These are phyloP conservation scores for Rhizopogon vesiculosus DNA, from an alignment of 768 basidiomycete species.

Conservation along the genomic window DNA sequence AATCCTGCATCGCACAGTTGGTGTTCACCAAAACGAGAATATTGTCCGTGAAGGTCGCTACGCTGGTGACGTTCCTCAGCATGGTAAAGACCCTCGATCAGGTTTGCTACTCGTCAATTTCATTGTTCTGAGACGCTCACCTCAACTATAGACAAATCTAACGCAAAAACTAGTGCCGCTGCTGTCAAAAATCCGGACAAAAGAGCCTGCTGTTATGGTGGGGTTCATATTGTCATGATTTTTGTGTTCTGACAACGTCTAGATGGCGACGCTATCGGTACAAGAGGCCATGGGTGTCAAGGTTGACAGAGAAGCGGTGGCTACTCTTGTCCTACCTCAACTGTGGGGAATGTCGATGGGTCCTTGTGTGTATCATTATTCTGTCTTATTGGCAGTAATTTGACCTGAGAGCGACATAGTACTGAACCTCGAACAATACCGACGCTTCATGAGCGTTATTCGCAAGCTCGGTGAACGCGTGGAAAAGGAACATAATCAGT, in stretches of 20 bases:
- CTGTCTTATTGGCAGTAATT: neutral
- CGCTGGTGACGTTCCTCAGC: slow-evolving; percentile 72
- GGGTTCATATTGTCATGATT: neutral
- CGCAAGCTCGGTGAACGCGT: slow-evolving; percentile 78
- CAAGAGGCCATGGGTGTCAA: slow-evolving; percentile 97
- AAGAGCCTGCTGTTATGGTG: slow-evolving; percentile 94
- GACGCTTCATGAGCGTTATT: slow-evolving; percentile 86
- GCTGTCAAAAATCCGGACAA: slow-evolving; percentile 91
- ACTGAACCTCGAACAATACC: slow-evolving; percentile 82
- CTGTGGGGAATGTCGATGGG: slow-evolving; percentile 98
- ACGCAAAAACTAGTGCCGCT: slow-evolving; percentile 96
- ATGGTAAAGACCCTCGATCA: slow-evolving; percentile 93
- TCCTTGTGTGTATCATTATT: slow-evolving; percentile 53
- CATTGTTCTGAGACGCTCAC: neutral
- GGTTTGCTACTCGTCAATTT: slow-evolving; percentile 34
- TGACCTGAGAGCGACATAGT: slow-evolving; percentile 36
- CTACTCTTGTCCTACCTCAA: slow-evolving; percentile 84
- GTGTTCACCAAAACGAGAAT: slow-evolving; percentile 93
- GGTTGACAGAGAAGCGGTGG: slow-evolving; percentile 89
- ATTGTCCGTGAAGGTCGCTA: slow-evolving; percentile 87
- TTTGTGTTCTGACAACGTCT: slow-evolving; percentile 2
- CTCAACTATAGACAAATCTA: slow-evolving; percentile 59
- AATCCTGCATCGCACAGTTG: slow-evolving; percentile 43
- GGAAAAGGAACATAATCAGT: slow-evolving; percentile 88
- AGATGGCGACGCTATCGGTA: slow-evolving; percentile 86